A percentile compares a stretch with the other conserved stretches of the same genome.
phyloP scores from a whole-genome alignment of 1,284 basidiomycete species.

The Sparassis latifolia region DNA sequence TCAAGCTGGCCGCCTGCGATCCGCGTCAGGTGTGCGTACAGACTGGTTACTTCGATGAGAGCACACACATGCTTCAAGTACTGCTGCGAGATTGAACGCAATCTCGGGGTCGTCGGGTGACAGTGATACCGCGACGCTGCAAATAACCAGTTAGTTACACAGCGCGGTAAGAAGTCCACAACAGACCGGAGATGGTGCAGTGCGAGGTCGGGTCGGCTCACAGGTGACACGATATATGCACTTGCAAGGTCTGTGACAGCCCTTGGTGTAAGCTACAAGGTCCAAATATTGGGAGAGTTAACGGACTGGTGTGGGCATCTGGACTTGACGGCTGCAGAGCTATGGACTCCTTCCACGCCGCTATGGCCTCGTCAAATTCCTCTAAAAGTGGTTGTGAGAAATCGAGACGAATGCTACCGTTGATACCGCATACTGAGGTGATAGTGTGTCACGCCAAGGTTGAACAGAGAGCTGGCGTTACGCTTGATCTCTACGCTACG shows the following conservation, averaged over 20 bases:
- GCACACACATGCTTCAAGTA: constrained; percentile 78
- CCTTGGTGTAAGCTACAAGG: background rate
- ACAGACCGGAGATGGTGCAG: constrained; percentile 81
- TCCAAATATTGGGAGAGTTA: constrained; percentile 5
- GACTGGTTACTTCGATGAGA: background rate
- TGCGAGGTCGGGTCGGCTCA: constrained; percentile 84
- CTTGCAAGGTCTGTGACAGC: constrained; percentile 73
- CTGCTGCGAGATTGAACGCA: constrained; percentile 89
- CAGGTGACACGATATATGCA: constrained; percentile 86
- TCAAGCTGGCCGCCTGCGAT: constrained; percentile 68
- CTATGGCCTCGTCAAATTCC: constrained; percentile 81
- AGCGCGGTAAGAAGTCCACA: constrained; percentile 1
- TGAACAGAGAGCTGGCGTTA: constrained; percentile 81
- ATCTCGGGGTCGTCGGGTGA: constrained; percentile 93
- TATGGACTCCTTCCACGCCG: constrained; percentile 84
- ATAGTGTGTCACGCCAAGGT: constrained; percentile 85
- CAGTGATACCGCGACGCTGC: constrained; percentile 78
- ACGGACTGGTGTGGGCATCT: constrained; percentile 89
- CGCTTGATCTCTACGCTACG: constrained; percentile 79
- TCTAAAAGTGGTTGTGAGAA: constrained; percentile 39
- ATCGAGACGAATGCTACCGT: background rate
- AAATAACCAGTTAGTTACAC: background rate
- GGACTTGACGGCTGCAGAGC: constrained; percentile 78
- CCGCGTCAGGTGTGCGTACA: constrained; percentile 2
- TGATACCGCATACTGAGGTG: constrained; percentile 61